A percentile compares a stretch with the other conserved stretches of the same genome.
These are phyloP conservation scores for Biancaea sappan DNA, from an alignment of 306 rosid genomes.

Conservation along the genomic window DNA sequence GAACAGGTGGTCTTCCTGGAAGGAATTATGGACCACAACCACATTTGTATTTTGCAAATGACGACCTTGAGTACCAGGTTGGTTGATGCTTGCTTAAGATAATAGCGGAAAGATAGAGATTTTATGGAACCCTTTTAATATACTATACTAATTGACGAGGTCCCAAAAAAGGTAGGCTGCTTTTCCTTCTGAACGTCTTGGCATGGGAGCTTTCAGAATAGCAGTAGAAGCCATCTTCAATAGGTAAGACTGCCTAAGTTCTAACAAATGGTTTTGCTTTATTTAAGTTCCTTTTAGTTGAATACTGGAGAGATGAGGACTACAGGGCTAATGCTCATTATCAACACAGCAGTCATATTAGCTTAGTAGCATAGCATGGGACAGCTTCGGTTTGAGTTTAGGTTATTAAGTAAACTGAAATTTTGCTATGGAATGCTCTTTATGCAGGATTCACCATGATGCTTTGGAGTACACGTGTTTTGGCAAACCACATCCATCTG, in stretches of 20 bases:
- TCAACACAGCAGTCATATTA: conserved; percentile 19
- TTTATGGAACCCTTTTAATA: conserved; percentile 27
- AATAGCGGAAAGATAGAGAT: conserved; percentile 24
- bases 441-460: conserved; percentile 62
- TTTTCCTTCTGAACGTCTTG: conserved; percentile 92
- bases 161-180: conserved; percentile 72
- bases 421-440: conserved; percentile 22
- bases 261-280: conserved; percentile 1
- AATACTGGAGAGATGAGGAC: neutral
- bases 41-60: conserved; percentile 74
- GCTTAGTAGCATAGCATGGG: neutral
- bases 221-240: conserved; percentile 88
- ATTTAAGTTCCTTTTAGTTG: conserved; percentile 17
- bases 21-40: conserved; percentile 71
- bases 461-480: conserved; percentile 68
- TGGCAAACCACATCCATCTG: conserved; percentile 86
- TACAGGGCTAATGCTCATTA: neutral
- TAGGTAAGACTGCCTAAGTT: conserved; percentile 50
- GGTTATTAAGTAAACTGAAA: neutral
- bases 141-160: conserved; percentile 49
- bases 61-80: conserved; percentile 94
- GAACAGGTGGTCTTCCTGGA: conserved; percentile 94
- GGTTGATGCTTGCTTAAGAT: conserved; percentile 35
- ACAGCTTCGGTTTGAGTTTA: conserved; percentile 15
- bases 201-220: conserved; percentile 97